Evolutionary conservation across 768 basidiomycete species (phyloP), one percentile per base, ranked within the genome.

Genomic region (Multifurca ochricompacta): DNA sequence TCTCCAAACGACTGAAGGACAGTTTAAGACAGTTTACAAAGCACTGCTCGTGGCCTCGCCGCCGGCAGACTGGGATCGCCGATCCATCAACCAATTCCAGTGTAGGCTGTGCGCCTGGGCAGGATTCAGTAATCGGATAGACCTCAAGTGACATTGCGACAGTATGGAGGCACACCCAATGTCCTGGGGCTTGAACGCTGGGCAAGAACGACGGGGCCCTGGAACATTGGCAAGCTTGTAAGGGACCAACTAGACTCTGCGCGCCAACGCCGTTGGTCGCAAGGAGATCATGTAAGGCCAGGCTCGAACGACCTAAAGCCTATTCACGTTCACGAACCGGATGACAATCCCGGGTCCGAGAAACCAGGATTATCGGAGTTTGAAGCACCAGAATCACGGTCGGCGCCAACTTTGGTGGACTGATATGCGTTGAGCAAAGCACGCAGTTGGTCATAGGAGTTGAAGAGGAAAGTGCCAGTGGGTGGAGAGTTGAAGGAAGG

Each of bases 241-340:
- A 3, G 4, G 27, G 23, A 13, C 39, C 42, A 32, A n/a, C n/a
- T n/a, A n/a, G n/a, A n/a, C n/a, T n/a, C n/a, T 37, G 36, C 7
- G 7, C 14, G 11, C 28, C 30, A 31, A 13, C 28, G n/a, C 30
- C 42, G 23, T 16, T 27, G 1, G 6, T 13, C n/a, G 48, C 25
- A 23, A 50, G 36, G 28, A 44, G 44, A 9, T 19, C 19, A 19
- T 39, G 36, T 1, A 39, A 46, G 39, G 43, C 25, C 10, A 45
- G 39, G 11, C 21, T 44, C 19, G 50, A 45, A 10, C 46, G n/a
- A 19, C 16, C n/a, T 4, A 41, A 21, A 13, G 25, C 21, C 13
- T n/a, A 46, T 49, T 23, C 40, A 56, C 54, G 47, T 44, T 16
- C 27, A 36, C 13, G 27, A 32, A 31, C 25, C 30, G 9, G 55